Conservation (phyloP, 2,329 filamentous ascomycete species). For the Fusarium sp. region DNA sequence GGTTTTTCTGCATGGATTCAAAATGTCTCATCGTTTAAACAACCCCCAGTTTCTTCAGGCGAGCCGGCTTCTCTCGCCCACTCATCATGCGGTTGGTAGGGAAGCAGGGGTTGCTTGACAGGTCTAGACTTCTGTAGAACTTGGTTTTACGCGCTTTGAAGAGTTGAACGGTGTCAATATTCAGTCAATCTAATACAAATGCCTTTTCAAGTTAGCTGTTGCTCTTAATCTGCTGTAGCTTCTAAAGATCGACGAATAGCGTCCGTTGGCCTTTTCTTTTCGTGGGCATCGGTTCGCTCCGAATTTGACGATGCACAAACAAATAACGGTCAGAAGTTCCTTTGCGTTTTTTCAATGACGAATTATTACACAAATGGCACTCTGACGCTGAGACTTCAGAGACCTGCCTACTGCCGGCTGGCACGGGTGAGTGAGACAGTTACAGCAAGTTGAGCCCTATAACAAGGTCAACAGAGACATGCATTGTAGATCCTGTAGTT, state of each 20-base stretch:
- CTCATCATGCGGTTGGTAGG: conserved; percentile 16
- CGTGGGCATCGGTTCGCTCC: not conserved
- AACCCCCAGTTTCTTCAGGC: conserved; percentile 32
- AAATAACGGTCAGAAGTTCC: not conserved
- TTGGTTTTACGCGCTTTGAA: not conserved
- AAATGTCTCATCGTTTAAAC: conserved; percentile 24
- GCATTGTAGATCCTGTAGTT: conserved; percentile 27
- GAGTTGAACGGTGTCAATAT: not conserved
- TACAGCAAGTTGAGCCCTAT: not conserved
- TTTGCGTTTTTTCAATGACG: not conserved
- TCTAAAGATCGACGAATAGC: conserved; percentile 21
- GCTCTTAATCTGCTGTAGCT: conserved; percentile 1
- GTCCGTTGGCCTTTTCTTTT: not conserved
- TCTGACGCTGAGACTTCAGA: not conserved
- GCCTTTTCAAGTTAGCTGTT: not conserved
- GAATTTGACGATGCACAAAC: not conserved
- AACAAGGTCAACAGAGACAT: conserved; percentile 28
- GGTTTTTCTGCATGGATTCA: conserved; percentile 16
- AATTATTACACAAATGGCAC: not conserved
- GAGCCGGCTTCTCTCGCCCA: conserved; percentile 9
- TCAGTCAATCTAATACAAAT: not conserved
- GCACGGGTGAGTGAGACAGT: not conserved
- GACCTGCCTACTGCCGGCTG: not conserved
- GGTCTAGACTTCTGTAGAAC: conserved; percentile 23
- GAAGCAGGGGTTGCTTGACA: conserved; percentile 22